phyloP scores from a whole-genome alignment of 2,329 filamentous ascomycete genomes.

The Fusarium pilosicola region DNA sequence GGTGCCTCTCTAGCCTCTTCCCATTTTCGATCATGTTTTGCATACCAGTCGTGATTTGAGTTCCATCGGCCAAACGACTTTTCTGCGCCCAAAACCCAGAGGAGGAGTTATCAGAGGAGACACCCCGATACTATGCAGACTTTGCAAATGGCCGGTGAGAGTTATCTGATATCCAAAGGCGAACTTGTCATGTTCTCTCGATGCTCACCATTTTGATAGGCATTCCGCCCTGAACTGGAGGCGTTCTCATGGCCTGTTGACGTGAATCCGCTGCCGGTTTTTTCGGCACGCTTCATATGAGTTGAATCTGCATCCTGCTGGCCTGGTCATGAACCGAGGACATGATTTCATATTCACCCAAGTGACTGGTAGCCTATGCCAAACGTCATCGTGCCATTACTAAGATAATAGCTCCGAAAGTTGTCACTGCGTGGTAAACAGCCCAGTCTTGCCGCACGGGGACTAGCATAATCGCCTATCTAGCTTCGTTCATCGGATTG shows the following conservation, averaged over 20 bases:
- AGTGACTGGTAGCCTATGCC: background rate
- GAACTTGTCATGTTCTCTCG: background rate
- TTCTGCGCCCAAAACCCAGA: background rate
- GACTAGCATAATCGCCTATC: background rate
- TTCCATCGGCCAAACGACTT: constrained; percentile 12
- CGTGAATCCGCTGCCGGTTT: too few species aligned
- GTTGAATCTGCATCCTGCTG: background rate
- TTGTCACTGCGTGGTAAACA: background rate
- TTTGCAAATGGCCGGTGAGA: constrained; percentile 1
- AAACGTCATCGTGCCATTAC: background rate
- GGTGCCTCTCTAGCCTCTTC: background rate
- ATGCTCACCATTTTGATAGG: background rate
- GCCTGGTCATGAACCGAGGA: background rate
- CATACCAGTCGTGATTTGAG: constrained; percentile 30
- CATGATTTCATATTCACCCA: background rate
- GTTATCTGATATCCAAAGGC: background rate
- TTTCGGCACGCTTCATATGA: background rate
- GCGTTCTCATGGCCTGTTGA: background rate
- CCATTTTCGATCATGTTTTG: background rate
- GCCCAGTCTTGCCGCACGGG: background rate
- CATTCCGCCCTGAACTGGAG: background rate
- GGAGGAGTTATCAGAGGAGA: background rate
- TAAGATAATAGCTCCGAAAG: background rate
- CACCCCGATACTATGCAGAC: background rate
- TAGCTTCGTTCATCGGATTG: background rate